These are phyloP conservation scores for Panicum miliaceum DNA, from an alignment of 176 grass and related monocot species.

Conservation along the genomic window DNA sequence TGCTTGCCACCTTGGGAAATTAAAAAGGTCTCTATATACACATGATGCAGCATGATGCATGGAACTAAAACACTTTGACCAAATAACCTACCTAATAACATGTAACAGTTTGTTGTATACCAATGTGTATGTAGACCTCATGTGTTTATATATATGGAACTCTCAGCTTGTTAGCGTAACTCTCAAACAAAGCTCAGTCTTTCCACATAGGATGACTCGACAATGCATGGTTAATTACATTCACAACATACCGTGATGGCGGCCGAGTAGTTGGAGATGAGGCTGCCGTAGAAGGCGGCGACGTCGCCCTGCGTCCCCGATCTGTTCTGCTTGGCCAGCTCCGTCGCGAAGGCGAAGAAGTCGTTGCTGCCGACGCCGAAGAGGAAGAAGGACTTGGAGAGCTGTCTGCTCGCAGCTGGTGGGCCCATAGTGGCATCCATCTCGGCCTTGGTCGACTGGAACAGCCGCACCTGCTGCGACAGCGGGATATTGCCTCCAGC, in stretches of 20 bases:
- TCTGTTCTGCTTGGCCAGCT: neutral
- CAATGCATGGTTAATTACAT: no score
- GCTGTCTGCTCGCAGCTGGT: neutral
- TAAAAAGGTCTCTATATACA: no score
- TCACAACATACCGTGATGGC: neutral
- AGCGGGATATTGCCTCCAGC: constrained; percentile 29
- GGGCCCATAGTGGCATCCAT: constrained; percentile 14
- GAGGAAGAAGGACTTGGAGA: constrained; percentile 48
- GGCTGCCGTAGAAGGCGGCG: neutral
- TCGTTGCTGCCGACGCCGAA: constrained; percentile 41
- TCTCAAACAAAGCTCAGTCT: neutral
- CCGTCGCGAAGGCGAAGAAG: constrained; percentile 30
- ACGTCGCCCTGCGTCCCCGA: neutral
- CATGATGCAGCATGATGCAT: no score
- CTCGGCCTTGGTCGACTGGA: constrained; percentile 10
- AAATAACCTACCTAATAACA: no score
- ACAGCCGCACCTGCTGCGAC: constrained; percentile 41
- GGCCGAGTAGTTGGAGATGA: constrained; percentile 38
- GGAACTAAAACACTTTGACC: no score
- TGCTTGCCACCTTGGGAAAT: no score
- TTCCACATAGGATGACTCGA: no score
- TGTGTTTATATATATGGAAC: no score
- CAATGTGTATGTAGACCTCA: no score
- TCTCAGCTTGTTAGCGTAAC: neutral
- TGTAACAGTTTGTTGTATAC: no score